A percentile compares a stretch with the other conserved stretches of the same genome.
phyloP scores from a whole-genome alignment of 2,329 filamentous ascomycete genomes.

The Aspergillus phoenicis region DNA sequence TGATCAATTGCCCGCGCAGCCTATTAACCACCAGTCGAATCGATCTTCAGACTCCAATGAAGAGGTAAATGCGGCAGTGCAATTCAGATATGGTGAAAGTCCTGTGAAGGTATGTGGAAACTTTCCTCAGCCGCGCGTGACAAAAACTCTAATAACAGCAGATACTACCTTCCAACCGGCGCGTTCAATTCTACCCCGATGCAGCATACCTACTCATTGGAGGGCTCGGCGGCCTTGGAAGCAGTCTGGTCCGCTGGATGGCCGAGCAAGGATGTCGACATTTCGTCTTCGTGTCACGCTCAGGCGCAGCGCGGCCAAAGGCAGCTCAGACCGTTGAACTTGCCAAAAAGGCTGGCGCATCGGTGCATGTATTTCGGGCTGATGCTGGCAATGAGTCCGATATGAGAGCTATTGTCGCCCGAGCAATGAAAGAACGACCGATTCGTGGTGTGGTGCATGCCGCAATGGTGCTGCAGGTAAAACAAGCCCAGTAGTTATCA shows the following conservation, averaged over 20 bases:
- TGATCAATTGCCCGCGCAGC: background rate
- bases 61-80: background rate
- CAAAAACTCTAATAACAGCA: background rate
- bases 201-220: background rate
- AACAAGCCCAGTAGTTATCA: no score
- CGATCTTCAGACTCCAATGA: no score
- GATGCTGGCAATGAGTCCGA: background rate
- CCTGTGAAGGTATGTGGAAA: background rate
- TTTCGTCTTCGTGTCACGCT: background rate
- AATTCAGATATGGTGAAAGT: background rate
- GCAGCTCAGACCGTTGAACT: background rate
- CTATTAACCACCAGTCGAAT: background rate
- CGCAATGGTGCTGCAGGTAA: background rate
- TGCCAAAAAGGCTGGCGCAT: background rate
- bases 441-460: background rate
- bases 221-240: background rate
- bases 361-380: background rate
- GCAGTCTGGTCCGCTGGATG: background rate
- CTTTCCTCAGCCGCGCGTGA: no score
- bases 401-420: background rate
- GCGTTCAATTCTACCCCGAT: background rate
- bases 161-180: background rate
- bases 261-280: background rate
- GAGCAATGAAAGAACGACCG: background rate
- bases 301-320: background rate